Percentiles rank a stretch among this genome's conserved stretches.
Conservation (phyloP, 805 yeast genomes). For the Kuraishia cidri region DNA sequence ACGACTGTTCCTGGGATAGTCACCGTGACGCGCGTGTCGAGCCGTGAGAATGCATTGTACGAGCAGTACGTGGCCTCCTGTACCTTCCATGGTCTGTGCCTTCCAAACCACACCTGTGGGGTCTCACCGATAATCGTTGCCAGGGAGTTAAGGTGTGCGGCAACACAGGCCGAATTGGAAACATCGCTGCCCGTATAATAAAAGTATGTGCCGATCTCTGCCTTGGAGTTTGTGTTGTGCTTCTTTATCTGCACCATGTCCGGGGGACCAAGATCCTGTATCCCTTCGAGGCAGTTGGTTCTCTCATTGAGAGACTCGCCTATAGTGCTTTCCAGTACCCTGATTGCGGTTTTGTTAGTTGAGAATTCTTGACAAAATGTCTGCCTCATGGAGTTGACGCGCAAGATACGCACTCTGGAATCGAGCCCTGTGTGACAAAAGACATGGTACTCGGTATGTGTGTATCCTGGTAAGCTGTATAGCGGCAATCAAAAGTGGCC, state of each 20-base stretch:
- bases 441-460: constrained; percentile 22
- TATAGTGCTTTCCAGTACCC: constrained; percentile 43
- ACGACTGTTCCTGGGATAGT: constrained; percentile 71
- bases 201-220: constrained; percentile 59
- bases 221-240: constrained; percentile 27
- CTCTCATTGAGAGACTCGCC: constrained; percentile 53
- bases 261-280: constrained; percentile 67
- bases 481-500: no score
- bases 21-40: constrained; percentile 65
- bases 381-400: no score
- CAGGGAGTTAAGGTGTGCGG: constrained; percentile 62
- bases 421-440: constrained; percentile 45
- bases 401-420: constrained; percentile 46
- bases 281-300: constrained; percentile 45
- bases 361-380: not conserved
- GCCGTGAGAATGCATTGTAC: constrained; percentile 50
- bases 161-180: constrained; percentile 68
- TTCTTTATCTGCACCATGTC: constrained; percentile 47
- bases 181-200: constrained; percentile 73
- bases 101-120: constrained; percentile 78
- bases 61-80: constrained; percentile 63
- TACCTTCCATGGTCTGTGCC: constrained; percentile 58
- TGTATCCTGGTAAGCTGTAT: no score
- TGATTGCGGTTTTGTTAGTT: constrained; percentile 14
- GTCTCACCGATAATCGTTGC: constrained; percentile 53